Base-by-base conservation (phyloP, 2,329 filamentous ascomycete genomes). In the Cadophora sp. region DNA sequence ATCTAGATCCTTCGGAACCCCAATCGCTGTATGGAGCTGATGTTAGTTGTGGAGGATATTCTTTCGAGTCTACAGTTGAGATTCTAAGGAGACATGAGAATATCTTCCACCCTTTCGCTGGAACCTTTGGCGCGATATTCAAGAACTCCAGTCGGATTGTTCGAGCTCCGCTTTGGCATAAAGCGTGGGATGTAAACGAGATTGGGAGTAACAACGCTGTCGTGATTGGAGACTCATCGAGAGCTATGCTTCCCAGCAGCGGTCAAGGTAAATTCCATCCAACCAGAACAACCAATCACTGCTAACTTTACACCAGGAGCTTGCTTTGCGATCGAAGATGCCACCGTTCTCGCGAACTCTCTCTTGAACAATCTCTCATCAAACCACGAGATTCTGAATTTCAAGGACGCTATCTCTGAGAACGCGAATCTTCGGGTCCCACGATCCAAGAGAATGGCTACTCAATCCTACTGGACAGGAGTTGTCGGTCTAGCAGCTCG, bases 301-400 rank as follows among this genome's bases (percentile, higher is more conserved):
- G 41, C 39, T 62, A n/a, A 22, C 50, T 43, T 24, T 33, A 22
- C 7, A 53, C n/a, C n/a, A 63, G 62, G 62, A 51, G 61, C 62
- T 8, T 55, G 66, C 11, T 68, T 68, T 41, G 61, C 55, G 3
- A 68, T 68, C 16, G 66, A 68, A 62, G 66, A 68, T 50, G 66
- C 66, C 16, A 68, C 62, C 13, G 48, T 68, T 16, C 48, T 68
- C 14, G 66, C 66, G 6, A 68, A 65, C 43, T 14, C 18, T 9
- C 66, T 68, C 7, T 33, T 68, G 14, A 65, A 65, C 50, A 53
- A 64, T 30, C 50, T 50, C 4, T 55, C 62, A 16, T 14, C 16
- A 39, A 24, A 3, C 9, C 16, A 65, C 8, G 53, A 24, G 18
- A 7, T 20, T 3, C 8, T 27, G 20, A 33, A 50, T 13, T 66